These are phyloP conservation scores for Phytophthora litchii DNA, from an alignment of 352 stramenopile species.

Conservation along the genomic window DNA sequence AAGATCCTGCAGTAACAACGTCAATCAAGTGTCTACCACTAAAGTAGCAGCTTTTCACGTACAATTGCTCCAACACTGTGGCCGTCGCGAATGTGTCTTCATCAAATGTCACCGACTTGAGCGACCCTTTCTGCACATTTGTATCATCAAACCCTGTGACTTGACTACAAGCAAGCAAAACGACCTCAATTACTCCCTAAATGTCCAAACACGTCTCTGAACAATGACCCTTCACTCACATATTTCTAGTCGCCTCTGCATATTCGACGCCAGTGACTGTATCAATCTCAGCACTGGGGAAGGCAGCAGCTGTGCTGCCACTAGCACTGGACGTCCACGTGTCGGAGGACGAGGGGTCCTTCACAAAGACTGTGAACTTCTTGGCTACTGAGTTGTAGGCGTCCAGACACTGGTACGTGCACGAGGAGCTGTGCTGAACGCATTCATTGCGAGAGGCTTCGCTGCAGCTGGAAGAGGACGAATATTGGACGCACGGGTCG, in stretches of 20 bases:
- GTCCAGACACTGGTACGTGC: conserved; percentile 74
- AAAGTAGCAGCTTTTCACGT: conserved; percentile 13
- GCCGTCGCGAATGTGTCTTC: conserved; percentile 52
- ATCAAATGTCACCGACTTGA: conserved; percentile 59
- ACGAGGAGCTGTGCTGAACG: conserved; percentile 42
- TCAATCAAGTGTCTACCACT: background rate
- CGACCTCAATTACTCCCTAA: background rate
- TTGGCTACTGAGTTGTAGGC: conserved; percentile 50
- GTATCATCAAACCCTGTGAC: conserved; percentile 71
- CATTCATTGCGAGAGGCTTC: conserved; percentile 58
- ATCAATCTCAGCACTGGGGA: conserved; percentile 60
- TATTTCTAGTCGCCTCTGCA: conserved; percentile 45
- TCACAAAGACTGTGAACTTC: conserved; percentile 79
- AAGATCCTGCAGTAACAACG: conserved; percentile 40
- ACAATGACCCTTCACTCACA: conserved; percentile 45
- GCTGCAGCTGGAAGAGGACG: conserved; percentile 48
- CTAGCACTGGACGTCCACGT: conserved; percentile 37
- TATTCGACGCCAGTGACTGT: conserved; percentile 47
- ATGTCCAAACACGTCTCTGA: background rate
- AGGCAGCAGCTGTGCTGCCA: conserved; percentile 31
- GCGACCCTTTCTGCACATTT: conserved; percentile 60
- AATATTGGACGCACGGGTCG: conserved; percentile 73
- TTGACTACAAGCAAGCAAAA: conserved; percentile 44
- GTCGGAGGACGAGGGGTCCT: conserved; percentile 56
- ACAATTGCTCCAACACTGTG: conserved; percentile 51